A percentile compares a stretch with the other conserved stretches of the same genome.
phyloP scores from a whole-genome alignment of 2,329 filamentous ascomycete species.

The Pleoardoris graminearum region DNA sequence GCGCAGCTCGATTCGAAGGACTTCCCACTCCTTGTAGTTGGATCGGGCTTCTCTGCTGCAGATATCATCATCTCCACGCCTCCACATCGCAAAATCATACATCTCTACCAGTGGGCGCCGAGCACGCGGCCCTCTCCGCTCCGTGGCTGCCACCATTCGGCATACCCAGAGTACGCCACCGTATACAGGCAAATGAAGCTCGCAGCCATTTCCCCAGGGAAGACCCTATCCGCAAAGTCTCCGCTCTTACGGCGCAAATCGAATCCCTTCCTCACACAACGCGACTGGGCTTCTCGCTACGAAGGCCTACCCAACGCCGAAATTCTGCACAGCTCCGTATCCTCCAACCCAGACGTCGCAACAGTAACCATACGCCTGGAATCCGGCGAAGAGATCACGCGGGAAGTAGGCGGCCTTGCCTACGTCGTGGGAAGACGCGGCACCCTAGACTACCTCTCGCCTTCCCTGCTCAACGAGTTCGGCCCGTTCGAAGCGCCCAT shows the following conservation, averaged over 20 bases:
- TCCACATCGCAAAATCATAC: constrained; percentile 57
- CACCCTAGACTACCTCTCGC: constrained; percentile 56
- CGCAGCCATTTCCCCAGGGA: constrained; percentile 40
- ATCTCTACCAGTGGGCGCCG: constrained; percentile 64
- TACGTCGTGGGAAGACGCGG: constrained; percentile 63
- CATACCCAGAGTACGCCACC: constrained; percentile 65
- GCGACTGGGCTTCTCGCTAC: constrained; percentile 56
- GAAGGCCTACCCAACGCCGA: constrained; percentile 60
- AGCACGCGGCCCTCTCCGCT: constrained; percentile 60
- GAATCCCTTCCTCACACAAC: constrained; percentile 52
- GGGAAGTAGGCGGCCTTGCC: constrained; percentile 54
- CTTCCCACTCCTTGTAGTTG: constrained; percentile 58
- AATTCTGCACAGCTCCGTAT: constrained; percentile 46
- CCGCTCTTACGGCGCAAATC: constrained; percentile 42
- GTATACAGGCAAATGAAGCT: constrained; percentile 65
- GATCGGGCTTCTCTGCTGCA: constrained; percentile 65
- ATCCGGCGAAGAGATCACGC: constrained; percentile 50
- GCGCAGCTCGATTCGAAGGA: constrained; percentile 28
- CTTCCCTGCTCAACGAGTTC: constrained; percentile 54
- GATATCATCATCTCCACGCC: constrained; percentile 62
- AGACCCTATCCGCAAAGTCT: constrained; percentile 23
- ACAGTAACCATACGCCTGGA: constrained; percentile 50
- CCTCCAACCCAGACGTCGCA: constrained; percentile 13
- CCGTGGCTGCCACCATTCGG: constrained; percentile 61
- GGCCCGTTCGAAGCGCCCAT: constrained; percentile 16